Base-by-base conservation (phyloP, 495 filamentous ascomycete species). In the Entonaema liquescens region DNA sequence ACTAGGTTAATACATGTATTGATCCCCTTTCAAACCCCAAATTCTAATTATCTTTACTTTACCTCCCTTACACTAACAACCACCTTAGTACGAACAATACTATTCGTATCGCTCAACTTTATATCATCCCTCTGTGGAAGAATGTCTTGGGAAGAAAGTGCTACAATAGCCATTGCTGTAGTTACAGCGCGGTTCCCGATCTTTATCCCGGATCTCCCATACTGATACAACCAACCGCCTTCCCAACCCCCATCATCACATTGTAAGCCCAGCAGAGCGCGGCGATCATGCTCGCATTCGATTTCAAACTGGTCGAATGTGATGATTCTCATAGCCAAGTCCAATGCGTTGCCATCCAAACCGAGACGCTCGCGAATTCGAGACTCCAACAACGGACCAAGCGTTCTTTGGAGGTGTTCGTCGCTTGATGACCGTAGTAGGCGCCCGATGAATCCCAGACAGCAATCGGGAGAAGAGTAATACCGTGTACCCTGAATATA, bases 211-310 rank as follows among this genome's bases (percentile, higher is more conserved):
- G 49, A 62, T 0, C 47, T 23, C 33, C 62, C 62, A 49, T 61
- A 71, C 17, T 52, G 57, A 29, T 71, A 71, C 15, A 71, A 21
- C 62, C 68, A 71, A 38, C 68, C 68, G 6, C 55, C 62, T 21
- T 66, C 62, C 68, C 68, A 71, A 8, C 62, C 25, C 0, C 68
- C 68, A 52, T 71, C 68, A 17, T 71, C 68, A 31, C 68, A 53
- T 40, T 71, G 68, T 11, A 65, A 23, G 49, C 38, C 23, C 35
- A 71, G 49, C 55, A 71, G 36, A 38, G 57, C 55, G 8, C 49
- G 68, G 7, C 62, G 57, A 35, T 71, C 68, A 19, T 52, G n/a
- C 29, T 65, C 68, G 36, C 68, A 71, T 40, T 35, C 8, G 13
- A 71, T 21, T 9, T 19, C 42, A 9, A 47, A 11, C 23, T 47